Conservation (phyloP, 768 basidiomycete genomes). For the Xanthoconium purpureum region DNA sequence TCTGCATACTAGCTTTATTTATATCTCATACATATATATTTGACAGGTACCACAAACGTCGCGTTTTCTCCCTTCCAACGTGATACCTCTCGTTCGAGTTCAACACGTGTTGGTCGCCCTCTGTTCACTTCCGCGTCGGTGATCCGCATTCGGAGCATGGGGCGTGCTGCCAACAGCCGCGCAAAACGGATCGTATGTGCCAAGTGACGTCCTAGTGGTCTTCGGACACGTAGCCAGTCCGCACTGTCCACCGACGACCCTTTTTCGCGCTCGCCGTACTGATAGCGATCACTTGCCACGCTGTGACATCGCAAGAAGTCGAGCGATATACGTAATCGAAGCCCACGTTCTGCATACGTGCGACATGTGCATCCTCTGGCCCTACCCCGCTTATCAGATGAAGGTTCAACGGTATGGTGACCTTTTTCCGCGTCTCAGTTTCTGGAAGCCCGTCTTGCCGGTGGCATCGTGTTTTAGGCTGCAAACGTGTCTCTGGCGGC, state of each 20-base stretch:
- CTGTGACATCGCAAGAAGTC: not conserved
- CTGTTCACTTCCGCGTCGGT: conserved; percentile 19
- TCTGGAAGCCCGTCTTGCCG: not conserved
- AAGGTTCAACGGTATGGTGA: not conserved
- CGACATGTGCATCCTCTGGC: not conserved
- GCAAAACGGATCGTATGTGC: conserved; percentile 6
- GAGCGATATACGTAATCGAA: conserved; percentile 20
- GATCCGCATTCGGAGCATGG: conserved; percentile 11
- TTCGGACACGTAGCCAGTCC: not conserved
- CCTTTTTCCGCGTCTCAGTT: not conserved
- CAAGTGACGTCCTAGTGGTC: not conserved
- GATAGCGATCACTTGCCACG: conserved; percentile 1
- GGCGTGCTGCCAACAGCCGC: not conserved
- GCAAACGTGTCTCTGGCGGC: too few relatives aligned
- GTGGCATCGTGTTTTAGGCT: not conserved
- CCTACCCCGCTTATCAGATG: conserved; percentile 3
- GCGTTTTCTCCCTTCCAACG: not conserved
- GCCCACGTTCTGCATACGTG: not conserved
- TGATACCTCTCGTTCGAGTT: not conserved
- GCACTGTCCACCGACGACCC: not conserved
- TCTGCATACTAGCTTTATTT: not conserved
- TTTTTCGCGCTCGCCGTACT: not conserved
- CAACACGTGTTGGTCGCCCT: conserved; percentile 14
- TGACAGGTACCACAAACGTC: not conserved
- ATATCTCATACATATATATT: not conserved